Base-by-base conservation (phyloP, 352 stramenopile species). In the Globisporangium okanoganense region DNA sequence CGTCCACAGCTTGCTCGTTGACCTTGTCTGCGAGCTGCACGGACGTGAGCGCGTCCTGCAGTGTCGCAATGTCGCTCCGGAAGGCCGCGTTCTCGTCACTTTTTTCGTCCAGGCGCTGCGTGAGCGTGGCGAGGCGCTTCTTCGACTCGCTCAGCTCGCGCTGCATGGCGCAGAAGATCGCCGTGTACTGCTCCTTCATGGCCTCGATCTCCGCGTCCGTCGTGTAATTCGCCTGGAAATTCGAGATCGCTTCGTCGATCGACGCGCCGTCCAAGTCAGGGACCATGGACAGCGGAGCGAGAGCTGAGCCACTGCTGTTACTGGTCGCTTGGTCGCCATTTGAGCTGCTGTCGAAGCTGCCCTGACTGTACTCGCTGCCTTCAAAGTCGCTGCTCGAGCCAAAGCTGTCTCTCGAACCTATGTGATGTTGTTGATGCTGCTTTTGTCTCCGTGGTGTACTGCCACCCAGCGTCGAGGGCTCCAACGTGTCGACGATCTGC, bases 111-210 rank as follows among this genome's bases (percentile, higher is more conserved):
- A 90, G 67, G 16, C 76, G 73, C 47, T 78, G 76, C 25, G 65
- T 72, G 29, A 92, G 64, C n/a, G 58, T 70, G 27, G 66, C 54
- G 13, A 82, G 60, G n/a, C 79, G 78, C 13, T 78, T 63, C 65
- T 88, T 88, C 62, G 73, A 79, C 45, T 77, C 75, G 49, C 75
- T 66, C 59, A 92, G 58, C 58, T 87, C 78, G 14, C 69, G 71
- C 51, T 92, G 82, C 40, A 92, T 43, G 3, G 73, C 78, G 33
- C 78, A 82, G 56, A 92, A 87, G 68, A 92, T 85, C 36, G 76
- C 64, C 8, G 85, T 75, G 40, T 92, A 92, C 53, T 77, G 78
- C 20, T 73, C 58, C 27, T 73, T 71, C 59, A 89, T 62, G 22
- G 70, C 68, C 20, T 69, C 58, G 13, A 84, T 52, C 14, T 82